Evolutionary conservation across 2,329 filamentous ascomycete genomes (phyloP).

Genomic region (Harringtonia lauricola): DNA sequence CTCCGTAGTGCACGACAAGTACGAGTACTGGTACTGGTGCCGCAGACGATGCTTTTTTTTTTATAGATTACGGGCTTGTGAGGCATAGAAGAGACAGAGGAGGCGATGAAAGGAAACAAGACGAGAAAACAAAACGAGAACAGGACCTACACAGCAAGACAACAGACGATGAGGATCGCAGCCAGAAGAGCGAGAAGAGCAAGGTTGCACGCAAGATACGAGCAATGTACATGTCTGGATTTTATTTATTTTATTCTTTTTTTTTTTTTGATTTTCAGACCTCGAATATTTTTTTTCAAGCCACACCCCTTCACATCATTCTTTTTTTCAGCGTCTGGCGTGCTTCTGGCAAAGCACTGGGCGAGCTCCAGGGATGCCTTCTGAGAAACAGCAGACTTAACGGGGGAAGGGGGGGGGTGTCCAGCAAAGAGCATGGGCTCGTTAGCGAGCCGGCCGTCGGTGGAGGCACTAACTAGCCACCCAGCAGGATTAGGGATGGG

Average conservation of each 20-base stretch:
- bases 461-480: neutral
- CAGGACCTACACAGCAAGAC: neutral
- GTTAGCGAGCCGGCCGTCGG: neutral
- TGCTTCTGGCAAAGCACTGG: no score
- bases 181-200: neutral
- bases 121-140: neutral
- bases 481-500: slow-evolving; percentile 1
- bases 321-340: no score
- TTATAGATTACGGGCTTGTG: no score
- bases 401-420: no score
- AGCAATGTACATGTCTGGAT: no score
- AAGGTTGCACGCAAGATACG: no score
- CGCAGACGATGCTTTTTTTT: neutral
- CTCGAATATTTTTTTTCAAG: no score
- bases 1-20: neutral
- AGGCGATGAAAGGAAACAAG: neutral
- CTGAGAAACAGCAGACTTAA: no score
- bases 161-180: no score
- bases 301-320: no score
- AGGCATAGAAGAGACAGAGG: neutral
- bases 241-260: no score
- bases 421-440: neutral
- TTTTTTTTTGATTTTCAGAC: neutral
- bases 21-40: neutral
- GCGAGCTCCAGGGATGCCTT: no score